A percentile compares a stretch with the other conserved stretches of the same genome.
phyloP scores from a whole-genome alignment of 1,139 yeast genomes.

The Sugiyamaella xylanicola region DNA sequence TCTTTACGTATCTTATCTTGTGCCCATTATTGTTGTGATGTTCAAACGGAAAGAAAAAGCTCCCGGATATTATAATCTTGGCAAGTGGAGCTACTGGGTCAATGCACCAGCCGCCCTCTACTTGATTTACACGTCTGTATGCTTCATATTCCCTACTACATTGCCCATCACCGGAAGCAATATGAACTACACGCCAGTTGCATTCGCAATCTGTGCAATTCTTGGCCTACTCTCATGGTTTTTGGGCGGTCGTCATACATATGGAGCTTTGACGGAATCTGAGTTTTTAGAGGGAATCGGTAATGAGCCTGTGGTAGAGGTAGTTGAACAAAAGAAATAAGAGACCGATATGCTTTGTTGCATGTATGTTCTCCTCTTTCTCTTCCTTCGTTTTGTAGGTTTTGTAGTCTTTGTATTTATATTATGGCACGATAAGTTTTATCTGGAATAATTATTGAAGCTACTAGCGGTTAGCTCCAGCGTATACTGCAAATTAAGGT shows the following conservation, averaged over 20 bases:
- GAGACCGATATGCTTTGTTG: not conserved
- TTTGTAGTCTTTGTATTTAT: not conserved
- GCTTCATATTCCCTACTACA: conserved; percentile 75
- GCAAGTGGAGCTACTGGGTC: conserved; percentile 61
- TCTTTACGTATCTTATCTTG: conserved; percentile 72
- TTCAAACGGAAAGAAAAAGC: conserved; percentile 44
- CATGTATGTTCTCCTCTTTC: not conserved
- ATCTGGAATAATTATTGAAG: too few relatives aligned
- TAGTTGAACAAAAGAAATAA: conserved; percentile 2
- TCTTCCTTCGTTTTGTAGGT: not conserved
- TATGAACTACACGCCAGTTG: conserved; percentile 78
- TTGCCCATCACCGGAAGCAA: conserved; percentile 61
- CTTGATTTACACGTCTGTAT: conserved; percentile 62
- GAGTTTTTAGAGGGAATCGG: conserved; percentile 11
- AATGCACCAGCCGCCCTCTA: conserved; percentile 59
- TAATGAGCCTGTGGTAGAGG: not conserved
- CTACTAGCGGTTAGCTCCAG: too few relatives aligned
- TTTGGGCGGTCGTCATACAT: conserved; percentile 28
- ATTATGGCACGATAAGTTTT: not conserved
- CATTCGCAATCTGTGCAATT: conserved; percentile 31
- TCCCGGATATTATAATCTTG: conserved; percentile 72
- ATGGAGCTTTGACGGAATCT: conserved; percentile 14
- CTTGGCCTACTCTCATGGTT: conserved; percentile 34
- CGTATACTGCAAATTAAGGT: not conserved
- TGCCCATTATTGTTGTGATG: conserved; percentile 65